Conservation (phyloP, 768 basidiomycete genomes). For the Leucosporidium scottii region DNA sequence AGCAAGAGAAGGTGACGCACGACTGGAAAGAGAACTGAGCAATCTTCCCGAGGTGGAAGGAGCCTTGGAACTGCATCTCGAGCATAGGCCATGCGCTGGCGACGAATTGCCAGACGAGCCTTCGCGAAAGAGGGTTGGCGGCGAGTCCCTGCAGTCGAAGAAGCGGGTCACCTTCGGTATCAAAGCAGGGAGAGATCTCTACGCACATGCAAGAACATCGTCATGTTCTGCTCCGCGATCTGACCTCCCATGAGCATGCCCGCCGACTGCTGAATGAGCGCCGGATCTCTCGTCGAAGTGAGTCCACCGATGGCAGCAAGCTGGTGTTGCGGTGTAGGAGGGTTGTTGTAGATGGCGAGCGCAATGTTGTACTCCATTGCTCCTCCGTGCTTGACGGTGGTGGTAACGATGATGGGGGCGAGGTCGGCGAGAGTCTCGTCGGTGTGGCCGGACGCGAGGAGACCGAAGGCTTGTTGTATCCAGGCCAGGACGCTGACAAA, state of each 20-base stretch:
- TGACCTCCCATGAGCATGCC: slow-evolving; percentile 15
- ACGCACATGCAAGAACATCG: slow-evolving; percentile 2
- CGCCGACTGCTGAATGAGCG: slow-evolving; percentile 8
- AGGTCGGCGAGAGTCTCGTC: slow-evolving; percentile 12
- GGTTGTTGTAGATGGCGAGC: slow-evolving; percentile 6
- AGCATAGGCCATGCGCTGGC: slow-evolving; percentile 18
- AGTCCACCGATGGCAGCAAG: slow-evolving; percentile 19
- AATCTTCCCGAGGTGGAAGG: slow-evolving; percentile 16
- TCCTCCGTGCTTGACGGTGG: slow-evolving; percentile 4
- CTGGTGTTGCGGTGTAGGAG: slow-evolving; percentile 21
- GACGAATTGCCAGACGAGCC: slow-evolving; percentile 17
- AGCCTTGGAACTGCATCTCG: slow-evolving; percentile 12
- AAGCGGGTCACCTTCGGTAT: background rate
- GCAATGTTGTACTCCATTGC: slow-evolving; percentile 12
- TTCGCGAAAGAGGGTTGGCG: slow-evolving; percentile 13
- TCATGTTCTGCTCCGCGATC: slow-evolving; percentile 12
- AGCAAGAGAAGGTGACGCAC: slow-evolving; percentile 12
- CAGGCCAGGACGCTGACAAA: slow-evolving; percentile 5
- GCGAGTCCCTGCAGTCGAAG: slow-evolving; percentile 9
- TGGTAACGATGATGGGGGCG: slow-evolving; percentile 4
- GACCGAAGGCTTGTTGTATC: slow-evolving; percentile 1
- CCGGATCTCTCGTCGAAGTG: background rate
- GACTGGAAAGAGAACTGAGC: slow-evolving; percentile 13
- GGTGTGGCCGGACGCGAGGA: slow-evolving; percentile 1
- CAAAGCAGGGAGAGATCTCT: background rate